Base-by-base conservation (phyloP, 768 basidiomycete species). In the Lactifluus piperatus region DNA sequence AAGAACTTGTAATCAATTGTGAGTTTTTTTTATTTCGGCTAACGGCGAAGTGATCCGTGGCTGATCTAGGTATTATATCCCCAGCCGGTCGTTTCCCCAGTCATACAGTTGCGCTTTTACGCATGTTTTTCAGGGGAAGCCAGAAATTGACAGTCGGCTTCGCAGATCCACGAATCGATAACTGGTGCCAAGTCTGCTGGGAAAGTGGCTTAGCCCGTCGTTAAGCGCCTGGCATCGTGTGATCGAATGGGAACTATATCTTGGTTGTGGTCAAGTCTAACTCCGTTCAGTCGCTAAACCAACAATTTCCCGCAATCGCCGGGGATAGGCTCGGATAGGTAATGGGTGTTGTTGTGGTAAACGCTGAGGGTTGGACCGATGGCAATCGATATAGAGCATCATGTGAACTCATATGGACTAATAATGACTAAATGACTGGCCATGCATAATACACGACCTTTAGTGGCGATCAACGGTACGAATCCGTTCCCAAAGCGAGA, bases 21-120 rank as follows among this genome's bases (percentile, higher is more conserved):
- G 29, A 54, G 65, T 39, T n/a, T 32, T 13, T 20, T 13, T 26
- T 18, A 22, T 24, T 48, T 11, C 34, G 24, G 43, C 34, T 32
- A 67, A 62, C 41, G 58, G 60, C 63, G 48, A 54, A 57, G 37
- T 63, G 60, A 55, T 54, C 53, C 56, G 62, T 45, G 51, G 44
- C 58, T 62, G 52, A 65, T 24, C 46, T 22, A 46, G 41, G 43
- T n/a, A 29, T 55, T 41, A 13, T 36, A 36, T 26, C 10, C 24
- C 37, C 49, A 88, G 86, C 70, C 84, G 81, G 57, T 81, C 82
- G 69, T 88, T 83, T 70, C 87, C 87, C 37, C 74, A 86, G 68
- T 79, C 81, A 64, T 84, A 85, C 67, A 76, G 86, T 88, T n/a
- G 62, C 69, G 85, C 73, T 20, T 51, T 30, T 48, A 44, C 43